Conservation (phyloP, 2,329 filamentous ascomycete genomes). For the Beauveria medogensis region DNA sequence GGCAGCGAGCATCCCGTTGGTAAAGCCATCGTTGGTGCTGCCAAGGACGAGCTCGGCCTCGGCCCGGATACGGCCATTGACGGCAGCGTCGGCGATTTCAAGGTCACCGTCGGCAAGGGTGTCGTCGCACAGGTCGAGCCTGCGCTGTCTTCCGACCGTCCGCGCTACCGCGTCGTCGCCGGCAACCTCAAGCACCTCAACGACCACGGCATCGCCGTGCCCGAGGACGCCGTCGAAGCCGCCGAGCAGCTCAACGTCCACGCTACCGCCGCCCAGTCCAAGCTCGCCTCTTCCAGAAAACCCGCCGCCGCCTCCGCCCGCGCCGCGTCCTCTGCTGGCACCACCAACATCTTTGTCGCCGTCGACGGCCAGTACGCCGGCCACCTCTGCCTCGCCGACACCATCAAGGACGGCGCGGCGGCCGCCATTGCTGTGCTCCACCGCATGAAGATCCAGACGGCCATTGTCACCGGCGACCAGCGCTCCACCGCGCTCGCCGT, state of each 20-base stretch:
- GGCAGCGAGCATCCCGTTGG: conserved; percentile 94
- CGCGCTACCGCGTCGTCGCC: conserved; percentile 69
- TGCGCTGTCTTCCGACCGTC: conserved; percentile 55
- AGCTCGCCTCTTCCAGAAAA: conserved; percentile 32
- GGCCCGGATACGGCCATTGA: conserved; percentile 66
- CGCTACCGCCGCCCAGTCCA: conserved; percentile 49
- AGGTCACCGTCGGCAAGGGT: conserved; percentile 74
- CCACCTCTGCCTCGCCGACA: conserved; percentile 77
- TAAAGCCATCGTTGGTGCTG: conserved; percentile 71
- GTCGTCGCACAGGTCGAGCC: conserved; percentile 78
- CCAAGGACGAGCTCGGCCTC: conserved; percentile 67
- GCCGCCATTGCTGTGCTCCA: conserved; percentile 75
- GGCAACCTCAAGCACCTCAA: conserved; percentile 75
- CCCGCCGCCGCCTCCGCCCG: conserved; percentile 2
- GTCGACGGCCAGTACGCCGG: conserved; percentile 78
- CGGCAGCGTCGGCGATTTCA: conserved; percentile 79
- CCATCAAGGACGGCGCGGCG: conserved; percentile 78
- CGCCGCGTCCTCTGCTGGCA: conserved; percentile 49
- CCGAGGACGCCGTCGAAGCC: conserved; percentile 53
- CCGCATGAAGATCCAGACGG: conserved; percentile 76
- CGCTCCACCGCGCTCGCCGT: conserved; percentile 76
- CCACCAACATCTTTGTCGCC: conserved; percentile 85
- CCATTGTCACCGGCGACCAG: conserved; percentile 92
- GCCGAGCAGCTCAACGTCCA: conserved; percentile 50
- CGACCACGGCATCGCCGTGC: conserved; percentile 60